Percentiles rank a stretch among this genome's conserved stretches.
Conservation (phyloP, 495 filamentous ascomycete species). For the Lichenothelia convexa region DNA sequence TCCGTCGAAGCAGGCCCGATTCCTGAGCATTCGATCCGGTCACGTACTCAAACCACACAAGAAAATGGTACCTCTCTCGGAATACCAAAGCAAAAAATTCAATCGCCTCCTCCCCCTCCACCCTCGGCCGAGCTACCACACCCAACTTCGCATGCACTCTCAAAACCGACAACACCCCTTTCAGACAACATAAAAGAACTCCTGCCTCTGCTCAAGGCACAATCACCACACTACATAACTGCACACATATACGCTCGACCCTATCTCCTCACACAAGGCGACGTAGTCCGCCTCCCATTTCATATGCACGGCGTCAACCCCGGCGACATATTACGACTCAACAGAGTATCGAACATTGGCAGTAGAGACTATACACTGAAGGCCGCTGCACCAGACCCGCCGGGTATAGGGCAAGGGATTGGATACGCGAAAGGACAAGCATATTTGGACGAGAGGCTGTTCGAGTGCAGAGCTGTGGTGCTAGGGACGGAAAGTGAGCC, state of each 20-base stretch:
- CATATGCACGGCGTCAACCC: slow-evolving; percentile 65
- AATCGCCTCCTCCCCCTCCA: too few species aligned
- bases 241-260: slow-evolving; percentile 71
- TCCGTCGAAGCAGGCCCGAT: slow-evolving; percentile 11
- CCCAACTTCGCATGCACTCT: slow-evolving; percentile 12
- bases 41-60: too few species aligned
- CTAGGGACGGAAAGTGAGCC: slow-evolving; percentile 78
- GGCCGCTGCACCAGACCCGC: slow-evolving; percentile 21
- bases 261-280: slow-evolving; percentile 79
- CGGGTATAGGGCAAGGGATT: background rate
- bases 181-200: slow-evolving; percentile 41
- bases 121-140: slow-evolving; percentile 13
- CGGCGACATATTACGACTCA: slow-evolving; percentile 71
- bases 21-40: too few species aligned
- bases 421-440: background rate
- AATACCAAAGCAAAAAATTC: too few species aligned
- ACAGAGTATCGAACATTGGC: slow-evolving; percentile 60
- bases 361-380: slow-evolving; percentile 81
- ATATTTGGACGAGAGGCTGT: slow-evolving; percentile 63
- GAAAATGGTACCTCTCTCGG: too few species aligned
- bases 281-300: slow-evolving; percentile 85
- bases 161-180: slow-evolving; percentile 25
- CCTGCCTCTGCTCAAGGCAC: slow-evolving; percentile 59
- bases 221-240: slow-evolving; percentile 70
- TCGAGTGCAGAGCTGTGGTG: slow-evolving; percentile 72